These are phyloP conservation scores for Nowakowskiella sp. DNA, from an alignment of 192 early-diverging fungal genomes.

Conservation along the genomic window DNA sequence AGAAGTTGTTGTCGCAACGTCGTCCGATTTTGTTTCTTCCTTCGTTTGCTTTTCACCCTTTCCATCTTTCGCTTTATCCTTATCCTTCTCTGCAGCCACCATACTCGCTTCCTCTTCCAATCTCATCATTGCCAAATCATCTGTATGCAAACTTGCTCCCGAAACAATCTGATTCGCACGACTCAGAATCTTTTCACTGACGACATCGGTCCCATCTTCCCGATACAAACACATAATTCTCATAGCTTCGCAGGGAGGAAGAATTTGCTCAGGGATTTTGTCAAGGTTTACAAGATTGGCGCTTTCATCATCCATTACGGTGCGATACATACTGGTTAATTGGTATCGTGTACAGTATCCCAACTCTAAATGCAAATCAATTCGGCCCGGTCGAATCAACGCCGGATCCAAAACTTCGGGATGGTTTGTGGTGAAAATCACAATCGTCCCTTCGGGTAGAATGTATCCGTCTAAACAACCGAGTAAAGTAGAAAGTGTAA, in stretches of 20 bases:
- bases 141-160: too few relatives aligned
- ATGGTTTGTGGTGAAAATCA: conserved; percentile 63
- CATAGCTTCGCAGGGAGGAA: conserved; percentile 60
- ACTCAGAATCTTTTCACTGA: too few relatives aligned
- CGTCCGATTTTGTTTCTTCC: too few relatives aligned
- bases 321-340: conserved; percentile 40
- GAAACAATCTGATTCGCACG: too few relatives aligned
- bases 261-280: conserved; percentile 37
- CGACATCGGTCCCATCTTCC: too few relatives aligned
- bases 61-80: too few relatives aligned
- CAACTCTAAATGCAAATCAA: conserved; percentile 56
- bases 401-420: conserved; percentile 55
- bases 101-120: too few relatives aligned
- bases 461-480: conserved; percentile 56
- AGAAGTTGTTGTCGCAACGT: too few relatives aligned
- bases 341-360: conserved; percentile 56
- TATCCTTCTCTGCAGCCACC: too few relatives aligned
- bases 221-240: conserved; percentile 50
- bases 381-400: conserved; percentile 51
- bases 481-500: conserved; percentile 42
- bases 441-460: conserved; percentile 41
- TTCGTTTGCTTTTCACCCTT: too few relatives aligned
- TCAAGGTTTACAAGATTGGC: too few relatives aligned
- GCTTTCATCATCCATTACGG: conserved; percentile 37
- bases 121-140: too few relatives aligned